Percentiles rank a stretch among this genome's conserved stretches.
Conservation (phyloP, 495 filamentous ascomycete genomes). For the Chaetomidium leptoderma region DNA sequence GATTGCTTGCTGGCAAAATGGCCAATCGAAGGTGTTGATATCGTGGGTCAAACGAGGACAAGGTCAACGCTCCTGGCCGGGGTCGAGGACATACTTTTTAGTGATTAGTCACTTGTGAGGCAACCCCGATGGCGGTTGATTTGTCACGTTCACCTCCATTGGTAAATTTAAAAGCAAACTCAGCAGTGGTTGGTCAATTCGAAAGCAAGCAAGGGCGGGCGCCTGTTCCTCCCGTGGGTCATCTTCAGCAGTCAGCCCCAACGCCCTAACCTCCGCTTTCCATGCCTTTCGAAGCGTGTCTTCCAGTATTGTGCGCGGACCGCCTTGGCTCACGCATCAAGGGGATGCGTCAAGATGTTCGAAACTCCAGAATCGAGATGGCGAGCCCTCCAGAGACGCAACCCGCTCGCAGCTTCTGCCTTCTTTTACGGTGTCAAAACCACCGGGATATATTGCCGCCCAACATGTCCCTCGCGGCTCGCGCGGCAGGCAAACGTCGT, state of each 20-base stretch:
- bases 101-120: too few species aligned
- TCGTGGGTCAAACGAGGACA: too few species aligned
- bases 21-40: neutral
- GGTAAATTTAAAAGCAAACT: neutral
- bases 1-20: neutral
- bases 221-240: too few species aligned
- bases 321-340: too few species aligned
- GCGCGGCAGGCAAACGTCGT: slow-evolving; percentile 1
- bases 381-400: slow-evolving; percentile 1
- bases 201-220: neutral
- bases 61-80: too few species aligned
- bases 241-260: too few species aligned
- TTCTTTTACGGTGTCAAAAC: neutral
- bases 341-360: neutral
- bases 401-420: neutral
- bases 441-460: neutral
- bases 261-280: too few species aligned
- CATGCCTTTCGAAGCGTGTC: too few species aligned
- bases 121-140: too few species aligned
- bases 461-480: neutral
- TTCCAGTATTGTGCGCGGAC: too few species aligned
- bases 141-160: neutral
- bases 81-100: too few species aligned
- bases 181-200: neutral
- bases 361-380: neutral